These are phyloP conservation scores for Erodium trifolium DNA, from an alignment of 441 rosid genomes.

Conservation along the genomic window DNA sequence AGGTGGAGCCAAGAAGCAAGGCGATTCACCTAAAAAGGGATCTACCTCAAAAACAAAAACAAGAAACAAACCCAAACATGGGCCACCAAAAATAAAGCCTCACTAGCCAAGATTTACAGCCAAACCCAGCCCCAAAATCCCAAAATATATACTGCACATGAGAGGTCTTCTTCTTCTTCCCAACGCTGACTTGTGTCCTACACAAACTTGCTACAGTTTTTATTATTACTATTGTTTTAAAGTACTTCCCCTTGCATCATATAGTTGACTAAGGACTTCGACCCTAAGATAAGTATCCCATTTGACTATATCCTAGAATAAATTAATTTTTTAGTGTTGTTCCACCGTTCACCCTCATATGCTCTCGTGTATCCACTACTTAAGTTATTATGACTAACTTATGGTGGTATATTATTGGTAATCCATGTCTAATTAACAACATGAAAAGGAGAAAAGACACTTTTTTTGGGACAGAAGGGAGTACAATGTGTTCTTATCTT, in stretches of 20 bases:
- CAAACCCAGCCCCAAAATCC: too few species aligned
- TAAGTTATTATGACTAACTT: background rate
- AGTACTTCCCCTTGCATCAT: background rate
- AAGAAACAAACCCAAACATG: too few species aligned
- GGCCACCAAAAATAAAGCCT: too few species aligned
- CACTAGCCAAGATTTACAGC: too few species aligned
- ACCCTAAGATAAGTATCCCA: background rate
- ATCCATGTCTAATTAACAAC: background rate
- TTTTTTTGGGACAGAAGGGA: background rate
- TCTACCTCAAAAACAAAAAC: too few species aligned
- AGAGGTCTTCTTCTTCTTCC: too few species aligned
- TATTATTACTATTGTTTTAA: background rate
- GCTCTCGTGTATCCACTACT: background rate
- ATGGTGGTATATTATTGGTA: background rate
- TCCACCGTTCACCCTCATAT: background rate
- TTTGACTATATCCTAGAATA: background rate
- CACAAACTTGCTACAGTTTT: too few species aligned
- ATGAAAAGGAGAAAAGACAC: background rate
- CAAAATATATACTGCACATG: too few species aligned
- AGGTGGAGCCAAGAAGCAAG: too few species aligned
- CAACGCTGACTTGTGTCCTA: too few species aligned
- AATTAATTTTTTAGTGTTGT: background rate
- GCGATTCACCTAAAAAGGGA: too few species aligned
- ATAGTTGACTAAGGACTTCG: background rate
- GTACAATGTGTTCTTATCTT: background rate